Evolutionary conservation across 2,329 filamentous ascomycete genomes (phyloP), one percentile per base, ranked within the genome.

Genomic region (Botrytis tulipae): DNA sequence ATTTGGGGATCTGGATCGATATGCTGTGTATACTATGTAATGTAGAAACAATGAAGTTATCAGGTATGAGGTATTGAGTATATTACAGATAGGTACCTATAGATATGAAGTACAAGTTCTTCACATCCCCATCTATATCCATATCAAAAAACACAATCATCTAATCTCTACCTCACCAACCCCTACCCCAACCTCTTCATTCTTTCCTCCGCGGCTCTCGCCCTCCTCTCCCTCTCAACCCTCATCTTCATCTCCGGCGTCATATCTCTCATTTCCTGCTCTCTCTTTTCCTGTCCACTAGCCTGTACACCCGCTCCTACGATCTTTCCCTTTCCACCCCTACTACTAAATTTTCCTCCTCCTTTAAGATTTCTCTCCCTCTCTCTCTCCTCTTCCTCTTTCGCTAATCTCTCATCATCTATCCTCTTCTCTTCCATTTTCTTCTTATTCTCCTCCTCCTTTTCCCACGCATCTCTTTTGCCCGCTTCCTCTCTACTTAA

Each of bases 141-240:
- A 25, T 32, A 51, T 61, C 32, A 37, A 37, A 61, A 3, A 14
- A 16, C 12, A 54, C 10, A 29, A 12, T 25, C 18, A 40, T n/a
- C 59, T 18, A n/a, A 16, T 1, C 7, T 22, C 44, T 44, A 16
- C 14, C 37, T 44, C 9, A 10, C 3, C 29, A 51, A 46, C 18
- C 12, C 20, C 67, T 44, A 44, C n/a, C 72, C 59, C 22, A 65
- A 48, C 40, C 71, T 74, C 83, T 87, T 90, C 74, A 98, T 87
- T 80, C 95, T 89, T 84, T 95, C 95, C 83, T 98, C 96, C 0
- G 95, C 95, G 14, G 96, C 96, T 78, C 95, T 89, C 6, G 96
- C 96, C 80, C 95, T 91, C 78, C 94, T 87, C 83, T 99, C 96
- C 78, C 96, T 86, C 82, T 98, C 96, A 71, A 98, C 82, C 81